Evolutionary conservation across 2,329 filamentous ascomycete genomes (phyloP).

Genomic region (Claviceps capensis): DNA sequence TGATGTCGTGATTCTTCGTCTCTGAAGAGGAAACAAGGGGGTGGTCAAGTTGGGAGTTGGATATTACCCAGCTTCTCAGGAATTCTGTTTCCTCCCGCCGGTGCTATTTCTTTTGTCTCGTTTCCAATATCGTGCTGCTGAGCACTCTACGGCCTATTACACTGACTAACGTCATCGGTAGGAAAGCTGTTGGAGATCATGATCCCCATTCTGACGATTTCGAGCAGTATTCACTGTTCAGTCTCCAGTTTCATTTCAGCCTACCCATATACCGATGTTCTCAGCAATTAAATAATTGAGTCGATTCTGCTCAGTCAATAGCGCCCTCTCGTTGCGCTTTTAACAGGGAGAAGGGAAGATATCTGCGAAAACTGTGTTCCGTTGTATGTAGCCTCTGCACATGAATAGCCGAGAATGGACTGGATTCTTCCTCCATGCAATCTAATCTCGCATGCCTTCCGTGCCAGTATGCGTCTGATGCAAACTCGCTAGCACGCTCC

Average conservation of each 20-base stretch:
- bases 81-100: no score
- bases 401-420: not conserved
- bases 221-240: no score
- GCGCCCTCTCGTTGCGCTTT: no score
- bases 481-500: not conserved
- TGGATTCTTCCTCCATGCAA: not conserved
- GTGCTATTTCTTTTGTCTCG: not conserved
- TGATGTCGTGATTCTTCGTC: not conserved
- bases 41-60: no score
- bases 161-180: not conserved
- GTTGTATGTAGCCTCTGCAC: not conserved
- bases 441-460: not conserved
- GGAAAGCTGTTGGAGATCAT: not conserved
- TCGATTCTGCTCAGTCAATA: no score
- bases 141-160: not conserved
- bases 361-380: not conserved
- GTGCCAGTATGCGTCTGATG: not conserved
- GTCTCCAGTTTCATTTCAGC: no score
- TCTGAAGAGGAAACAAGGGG: no score
- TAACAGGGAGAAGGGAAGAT: not conserved
- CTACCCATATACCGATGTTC: no score
- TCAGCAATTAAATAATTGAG: no score
- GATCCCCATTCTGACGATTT: not conserved
- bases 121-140: not conserved
- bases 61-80: no score